phyloP scores from a whole-genome alignment of 2,329 filamentous ascomycete species.

The Ceratocystis alfenasii region DNA sequence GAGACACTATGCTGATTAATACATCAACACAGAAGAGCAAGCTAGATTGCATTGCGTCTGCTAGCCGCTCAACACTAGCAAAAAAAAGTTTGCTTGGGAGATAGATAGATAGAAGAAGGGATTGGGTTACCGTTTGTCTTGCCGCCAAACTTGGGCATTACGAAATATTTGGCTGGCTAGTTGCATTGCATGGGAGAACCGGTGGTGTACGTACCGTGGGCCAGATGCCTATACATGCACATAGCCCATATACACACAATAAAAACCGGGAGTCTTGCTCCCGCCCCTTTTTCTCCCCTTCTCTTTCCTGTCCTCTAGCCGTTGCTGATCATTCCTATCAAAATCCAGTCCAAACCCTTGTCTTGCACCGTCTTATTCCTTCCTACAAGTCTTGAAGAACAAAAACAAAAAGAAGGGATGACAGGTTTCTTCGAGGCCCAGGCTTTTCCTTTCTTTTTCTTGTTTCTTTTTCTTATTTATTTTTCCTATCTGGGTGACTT shows the following conservation, averaged over 20 bases:
- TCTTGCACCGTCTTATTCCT: background rate
- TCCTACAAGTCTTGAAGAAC: no score
- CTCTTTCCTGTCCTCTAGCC: background rate
- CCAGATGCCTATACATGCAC: background rate
- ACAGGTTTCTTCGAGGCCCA: background rate
- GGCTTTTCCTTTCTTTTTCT: background rate
- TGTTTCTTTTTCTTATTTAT: no score
- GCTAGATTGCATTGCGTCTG: background rate
- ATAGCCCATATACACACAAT: background rate
- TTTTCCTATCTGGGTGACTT: background rate
- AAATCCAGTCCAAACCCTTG: background rate
- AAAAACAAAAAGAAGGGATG: conserved; percentile 6
- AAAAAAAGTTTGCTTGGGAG: background rate
- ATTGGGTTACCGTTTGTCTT: background rate
- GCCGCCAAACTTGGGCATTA: background rate
- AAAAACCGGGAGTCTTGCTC: background rate
- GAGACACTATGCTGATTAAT: background rate
- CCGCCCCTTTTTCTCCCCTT: background rate
- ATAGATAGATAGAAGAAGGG: background rate
- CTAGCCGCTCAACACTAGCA: background rate
- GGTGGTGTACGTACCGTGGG: background rate
- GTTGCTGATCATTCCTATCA: background rate
- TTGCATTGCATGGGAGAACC: conserved; percentile 3
- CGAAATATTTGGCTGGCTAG: background rate
- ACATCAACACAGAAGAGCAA: background rate